These are phyloP conservation scores for Corrigiola litoralis DNA, from an alignment of 179 eudicot genomes.

Conservation along the genomic window DNA sequence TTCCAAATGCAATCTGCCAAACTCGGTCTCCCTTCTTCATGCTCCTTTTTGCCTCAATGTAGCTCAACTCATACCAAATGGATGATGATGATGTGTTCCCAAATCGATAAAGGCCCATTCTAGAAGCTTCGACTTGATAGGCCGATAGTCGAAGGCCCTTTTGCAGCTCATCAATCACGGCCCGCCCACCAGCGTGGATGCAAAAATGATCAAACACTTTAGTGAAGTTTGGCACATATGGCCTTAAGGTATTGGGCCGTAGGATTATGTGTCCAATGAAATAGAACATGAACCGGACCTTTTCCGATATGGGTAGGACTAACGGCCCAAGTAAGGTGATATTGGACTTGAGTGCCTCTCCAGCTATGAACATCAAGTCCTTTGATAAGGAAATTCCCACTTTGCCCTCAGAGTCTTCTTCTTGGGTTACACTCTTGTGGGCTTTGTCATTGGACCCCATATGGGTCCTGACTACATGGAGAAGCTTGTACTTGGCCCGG, in stretches of 20 bases:
- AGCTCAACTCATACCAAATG: conserved; percentile 17
- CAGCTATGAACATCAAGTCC: conserved; percentile 14
- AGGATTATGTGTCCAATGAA: background rate
- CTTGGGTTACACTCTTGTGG: conserved; percentile 1
- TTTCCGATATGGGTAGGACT: conserved; percentile 7
- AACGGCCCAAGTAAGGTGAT: conserved; percentile 12
- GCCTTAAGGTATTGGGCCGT: background rate
- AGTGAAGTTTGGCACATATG: conserved; percentile 19
- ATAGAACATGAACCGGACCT: background rate
- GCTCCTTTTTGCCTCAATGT: conserved; percentile 15
- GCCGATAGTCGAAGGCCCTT: too few species aligned
- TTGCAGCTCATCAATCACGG: too few species aligned
- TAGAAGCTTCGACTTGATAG: conserved; percentile 17
- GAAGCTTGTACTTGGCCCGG: conserved; percentile 2
- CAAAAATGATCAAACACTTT: too few species aligned
- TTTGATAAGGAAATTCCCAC: conserved; percentile 2
- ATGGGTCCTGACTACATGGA: conserved; percentile 4
- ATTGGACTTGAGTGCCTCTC: conserved; percentile 6
- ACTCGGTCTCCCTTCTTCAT: conserved; percentile 11
- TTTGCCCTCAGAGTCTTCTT: conserved; percentile 6
- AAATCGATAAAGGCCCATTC: conserved; percentile 12
- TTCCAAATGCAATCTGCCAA: conserved; percentile 20
- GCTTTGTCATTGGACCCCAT: conserved; percentile 12
- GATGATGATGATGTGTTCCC: conserved; percentile 15
- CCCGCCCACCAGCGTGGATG: too few species aligned